phyloP scores from a whole-genome alignment of 73 alveolate genomes.

The Tetrahymena thermophila region DNA sequence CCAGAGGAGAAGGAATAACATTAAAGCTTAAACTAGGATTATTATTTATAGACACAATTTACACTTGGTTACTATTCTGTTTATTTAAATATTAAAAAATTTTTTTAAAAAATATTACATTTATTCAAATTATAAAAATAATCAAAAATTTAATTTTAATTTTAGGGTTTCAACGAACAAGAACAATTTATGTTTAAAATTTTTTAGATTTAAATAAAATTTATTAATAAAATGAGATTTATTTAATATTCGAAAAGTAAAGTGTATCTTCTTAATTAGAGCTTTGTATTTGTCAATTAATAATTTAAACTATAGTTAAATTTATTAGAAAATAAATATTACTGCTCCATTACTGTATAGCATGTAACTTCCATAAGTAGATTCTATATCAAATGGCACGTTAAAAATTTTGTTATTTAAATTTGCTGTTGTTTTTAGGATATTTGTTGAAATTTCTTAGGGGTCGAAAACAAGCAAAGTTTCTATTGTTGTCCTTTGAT shows the following conservation, averaged over 20 bases:
- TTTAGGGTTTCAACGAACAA: too few relatives aligned
- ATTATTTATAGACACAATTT: neutral
- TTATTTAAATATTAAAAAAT: neutral
- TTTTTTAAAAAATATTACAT: too few relatives aligned
- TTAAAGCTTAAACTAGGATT: neutral
- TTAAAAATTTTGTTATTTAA: neutral
- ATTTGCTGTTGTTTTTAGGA: neutral
- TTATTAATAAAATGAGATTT: too few relatives aligned
- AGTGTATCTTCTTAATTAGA: too few relatives aligned
- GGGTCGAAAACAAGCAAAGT: neutral
- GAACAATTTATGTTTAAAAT: too few relatives aligned
- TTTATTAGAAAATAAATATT: too few relatives aligned
- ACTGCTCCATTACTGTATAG: neutral
- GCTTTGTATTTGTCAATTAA: too few relatives aligned
- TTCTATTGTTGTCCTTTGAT: neutral
- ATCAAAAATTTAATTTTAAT: too few relatives aligned
- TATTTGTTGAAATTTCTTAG: neutral
- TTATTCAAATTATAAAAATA: too few relatives aligned
- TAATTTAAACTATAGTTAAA: too few relatives aligned
- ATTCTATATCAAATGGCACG: neutral
- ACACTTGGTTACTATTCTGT: neutral
- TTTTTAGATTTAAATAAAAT: too few relatives aligned
- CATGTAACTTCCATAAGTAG: neutral
- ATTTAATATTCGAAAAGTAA: too few relatives aligned
- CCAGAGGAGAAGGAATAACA: neutral